These are phyloP conservation scores for Chlorella sp. DNA, from an alignment of 139 green algal genomes.

Conservation along the genomic window DNA sequence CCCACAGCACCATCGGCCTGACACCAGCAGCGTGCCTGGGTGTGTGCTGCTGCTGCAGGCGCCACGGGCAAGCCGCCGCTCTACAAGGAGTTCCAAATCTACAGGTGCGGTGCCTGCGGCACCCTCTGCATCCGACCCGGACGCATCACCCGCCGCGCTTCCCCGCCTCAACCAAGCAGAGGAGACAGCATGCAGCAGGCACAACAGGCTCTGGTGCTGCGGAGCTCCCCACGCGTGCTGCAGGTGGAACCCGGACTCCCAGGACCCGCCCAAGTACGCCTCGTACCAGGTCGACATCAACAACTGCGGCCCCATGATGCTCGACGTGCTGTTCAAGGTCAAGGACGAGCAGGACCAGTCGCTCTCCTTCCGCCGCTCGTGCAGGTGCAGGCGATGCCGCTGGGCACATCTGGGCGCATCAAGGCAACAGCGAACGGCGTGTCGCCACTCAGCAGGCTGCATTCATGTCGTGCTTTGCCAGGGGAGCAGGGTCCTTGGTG, in stretches of 20 bases:
- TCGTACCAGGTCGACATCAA: conserved; percentile 94
- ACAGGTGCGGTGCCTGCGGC: conserved; percentile 38
- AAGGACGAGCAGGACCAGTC: conserved; percentile 96
- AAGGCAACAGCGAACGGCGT: too few species aligned
- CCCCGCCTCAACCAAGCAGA: too few species aligned
- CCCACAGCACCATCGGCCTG: too few species aligned
- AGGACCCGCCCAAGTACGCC: conserved; percentile 77
- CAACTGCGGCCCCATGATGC: conserved; percentile 93
- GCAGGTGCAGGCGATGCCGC: too few species aligned
- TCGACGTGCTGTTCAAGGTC: conserved; percentile 98
- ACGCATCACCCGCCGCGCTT: too few species aligned
- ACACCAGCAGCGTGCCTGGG: too few species aligned
- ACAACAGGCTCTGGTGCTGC: not conserved
- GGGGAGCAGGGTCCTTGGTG: too few species aligned
- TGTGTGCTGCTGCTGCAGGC: too few species aligned
- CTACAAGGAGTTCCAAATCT: conserved; percentile 84
- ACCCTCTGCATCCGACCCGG: too few species aligned
- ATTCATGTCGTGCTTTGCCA: too few species aligned
- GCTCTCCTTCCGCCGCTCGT: conserved; percentile 87
- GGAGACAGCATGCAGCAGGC: conserved; percentile 2
- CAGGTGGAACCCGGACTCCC: conserved; percentile 85
- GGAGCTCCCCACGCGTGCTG: conserved; percentile 12
- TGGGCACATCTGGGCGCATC: too few species aligned
- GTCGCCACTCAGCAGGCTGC: too few species aligned
- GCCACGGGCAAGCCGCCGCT: conserved; percentile 41